Base-by-base conservation (phyloP, 495 filamentous ascomycete genomes). In the Aspergillus baeticus region DNA sequence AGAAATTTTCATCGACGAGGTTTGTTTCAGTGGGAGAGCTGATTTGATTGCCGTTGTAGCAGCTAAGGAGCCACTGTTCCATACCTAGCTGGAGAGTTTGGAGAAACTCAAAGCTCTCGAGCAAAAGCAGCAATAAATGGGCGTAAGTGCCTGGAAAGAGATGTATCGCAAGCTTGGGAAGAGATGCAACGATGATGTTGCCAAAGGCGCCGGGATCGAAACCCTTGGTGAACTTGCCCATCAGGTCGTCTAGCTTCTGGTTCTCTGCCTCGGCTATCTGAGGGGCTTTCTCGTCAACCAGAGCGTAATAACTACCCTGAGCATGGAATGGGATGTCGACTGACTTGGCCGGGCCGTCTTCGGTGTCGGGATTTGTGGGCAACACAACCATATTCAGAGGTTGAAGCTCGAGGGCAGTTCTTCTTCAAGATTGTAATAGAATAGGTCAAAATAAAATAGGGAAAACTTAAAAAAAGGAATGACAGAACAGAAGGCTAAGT, bases 61-160 rank as follows among this genome's bases (percentile, higher is more conserved):
- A 58, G 10, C 53, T n/a, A 15, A 39, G 14, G 6, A 68, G 21
- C 58, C 59, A 63, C 4, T 31, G 22, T 47, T 59, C 56, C 47
- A 69, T 34, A 2, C 46, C 22, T 3, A 49, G 8, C 54, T 69
- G 66, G 20, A 54, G 42, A 5, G 20, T n/a, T 10, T 66, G 48
- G 36, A 69, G 34, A 3, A 42, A 15, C 2, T 44, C 45, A 35
- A 22, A 58, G 2, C 41, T 22, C 23, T 57, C 47, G 22, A 66
- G 57, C 18, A 68, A 36, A 8, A 68, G 39, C 5, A 66, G 10
- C 15, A 70, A 33, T 6, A 70, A 53, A 43, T 70, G 67, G 5
- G 49, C 51, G 35, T 63, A 68, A 5, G 63, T 63, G 17, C 67
- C 65, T 0, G 67, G 67, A 10, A 63, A 52, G 2, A 61, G 45